A percentile compares a stretch with the other conserved stretches of the same genome.
These are phyloP conservation scores for Corymbia citriodora DNA, from an alignment of 441 rosid genomes.

Conservation along the genomic window DNA sequence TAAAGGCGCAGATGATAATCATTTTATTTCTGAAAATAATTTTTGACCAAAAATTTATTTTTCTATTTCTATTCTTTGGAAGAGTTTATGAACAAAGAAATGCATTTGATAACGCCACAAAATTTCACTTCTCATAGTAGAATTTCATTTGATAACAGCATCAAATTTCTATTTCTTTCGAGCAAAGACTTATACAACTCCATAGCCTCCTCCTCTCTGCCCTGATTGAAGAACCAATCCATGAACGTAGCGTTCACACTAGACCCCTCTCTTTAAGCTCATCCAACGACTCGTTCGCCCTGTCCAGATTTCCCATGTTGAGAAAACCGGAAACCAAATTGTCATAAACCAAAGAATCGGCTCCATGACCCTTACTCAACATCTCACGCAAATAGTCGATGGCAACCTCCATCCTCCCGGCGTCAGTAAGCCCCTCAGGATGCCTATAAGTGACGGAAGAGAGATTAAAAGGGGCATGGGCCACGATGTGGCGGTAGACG, in stretches of 20 bases:
- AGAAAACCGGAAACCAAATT: conserved; percentile 66
- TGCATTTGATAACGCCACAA: too few species aligned
- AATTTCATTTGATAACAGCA: too few species aligned
- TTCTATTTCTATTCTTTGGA: too few species aligned
- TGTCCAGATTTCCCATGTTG: conserved; percentile 60
- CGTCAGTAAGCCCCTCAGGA: conserved; percentile 77
- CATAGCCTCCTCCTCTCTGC: conserved; percentile 74
- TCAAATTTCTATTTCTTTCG: conserved; percentile 1
- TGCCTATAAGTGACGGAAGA: conserved; percentile 81
- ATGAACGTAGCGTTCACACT: conserved; percentile 73
- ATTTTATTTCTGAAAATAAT: too few species aligned
- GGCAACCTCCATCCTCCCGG: conserved; percentile 67
- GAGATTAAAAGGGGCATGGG: conserved; percentile 69
- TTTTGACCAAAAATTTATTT: too few species aligned
- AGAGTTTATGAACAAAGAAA: too few species aligned
- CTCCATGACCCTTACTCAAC: conserved; percentile 78
- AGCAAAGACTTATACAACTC: conserved; percentile 64
- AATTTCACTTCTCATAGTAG: accelerated
- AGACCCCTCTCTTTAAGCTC: conserved; percentile 70
- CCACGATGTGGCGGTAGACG: conserved; percentile 55
- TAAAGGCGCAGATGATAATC: accelerated
- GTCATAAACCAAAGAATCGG: conserved; percentile 74
- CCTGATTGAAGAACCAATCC: conserved; percentile 94
- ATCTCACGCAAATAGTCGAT: conserved; percentile 71
- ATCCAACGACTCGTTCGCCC: conserved; percentile 78